Base-by-base conservation (phyloP, 768 basidiomycete species). In the Macrolepiota fuliginosa region DNA sequence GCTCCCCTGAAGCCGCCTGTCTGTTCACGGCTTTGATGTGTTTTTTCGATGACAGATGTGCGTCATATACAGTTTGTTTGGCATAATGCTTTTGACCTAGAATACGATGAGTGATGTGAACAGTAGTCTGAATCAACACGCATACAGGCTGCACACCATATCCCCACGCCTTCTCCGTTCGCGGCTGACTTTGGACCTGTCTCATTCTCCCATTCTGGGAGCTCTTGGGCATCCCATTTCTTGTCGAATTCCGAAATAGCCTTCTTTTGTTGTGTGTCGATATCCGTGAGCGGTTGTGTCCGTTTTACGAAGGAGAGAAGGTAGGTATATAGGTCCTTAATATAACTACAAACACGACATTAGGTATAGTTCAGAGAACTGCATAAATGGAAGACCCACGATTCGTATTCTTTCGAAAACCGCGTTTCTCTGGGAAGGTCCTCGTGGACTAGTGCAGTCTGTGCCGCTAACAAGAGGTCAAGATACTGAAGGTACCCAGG, bases 31-130 rank as follows among this genome's bases (percentile, higher is more conserved):
- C 92, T 77, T 98, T 99, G 69, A 92, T 76, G 69, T 99, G 97
- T 72, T 94, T 98, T 79, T 96, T 98, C 22, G 95, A 96, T 1
- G 88, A 94, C 55, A 98, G 74, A 71, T 98, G 97, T 1, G 95
- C 95, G 64, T 97, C 92, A 72, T 95, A 99, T 9, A 99, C 97
- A 0, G 97, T 98, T 73, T 98, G 93, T 73, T 98, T 99, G 12
- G 96, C 85, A 74, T 98, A 98, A 61, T 84, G 79, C 71, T 96
- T 97, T 75, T 98, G 94, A 72, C 96, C 96, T 98, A 59, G 9
- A 40, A 45, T 40, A 35, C n/a, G 54, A 61, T 53, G 56, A 63
- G 37, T 9, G 32, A 42, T 42, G 62, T 55, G 55, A 61, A 60
- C 49, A 55, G 61, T 36, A 59, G 62, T 53, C 45, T 10, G 46